Evolutionary conservation across 805 yeast species (phyloP), one percentile per base, ranked within the genome.

Genomic region (Helenozyma rhizophorensis): DNA sequence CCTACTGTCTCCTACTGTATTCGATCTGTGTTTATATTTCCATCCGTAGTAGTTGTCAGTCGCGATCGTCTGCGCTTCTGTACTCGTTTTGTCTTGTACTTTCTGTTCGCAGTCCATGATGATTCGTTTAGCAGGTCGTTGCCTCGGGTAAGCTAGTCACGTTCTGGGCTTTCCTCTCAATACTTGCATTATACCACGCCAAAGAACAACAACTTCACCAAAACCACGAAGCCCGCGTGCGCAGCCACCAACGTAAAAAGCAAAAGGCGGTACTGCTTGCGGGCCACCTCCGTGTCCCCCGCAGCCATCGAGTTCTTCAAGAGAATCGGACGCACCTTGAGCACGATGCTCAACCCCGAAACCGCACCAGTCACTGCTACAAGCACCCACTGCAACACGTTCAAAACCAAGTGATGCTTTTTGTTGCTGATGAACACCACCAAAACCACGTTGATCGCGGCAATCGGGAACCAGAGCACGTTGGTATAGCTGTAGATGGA

Each of bases 401-500:
- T 71, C 32, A 74, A 53, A 3, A 70, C 45, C 3, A 62, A 51
- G 16, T 32, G 33, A 37, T 53, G 61, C 27, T 53, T 46, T 29
- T 37, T 37, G 28, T 45, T 55, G 38, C 70, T 62, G 6, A 71
- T 60, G 17, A 79, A 57, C 4, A 80, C 54, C 1, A 78, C 79
- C 33, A 83, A 71, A 21, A 80, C 54, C 10, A 83, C 67, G 37
- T 76, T 72, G 19, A 80, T 50, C 1, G 80, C 52, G 0, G 89
- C 80, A 14, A 86, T 80, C 1, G 95, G 94, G n/a, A 83, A 62
- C 96, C 97, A 89, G 37, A 79, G 72, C 4, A 82, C 60, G 49
- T 83, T 83, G 13, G 95, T 74, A 60, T 90, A 89, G 2, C 97
- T 95, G 58, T 83, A 89, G 21, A 87, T 70, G 4, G 90, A 77